These are phyloP conservation scores for Periglandula ipomoeae DNA, from an alignment of 2,329 filamentous ascomycete genomes.

Conservation along the genomic window DNA sequence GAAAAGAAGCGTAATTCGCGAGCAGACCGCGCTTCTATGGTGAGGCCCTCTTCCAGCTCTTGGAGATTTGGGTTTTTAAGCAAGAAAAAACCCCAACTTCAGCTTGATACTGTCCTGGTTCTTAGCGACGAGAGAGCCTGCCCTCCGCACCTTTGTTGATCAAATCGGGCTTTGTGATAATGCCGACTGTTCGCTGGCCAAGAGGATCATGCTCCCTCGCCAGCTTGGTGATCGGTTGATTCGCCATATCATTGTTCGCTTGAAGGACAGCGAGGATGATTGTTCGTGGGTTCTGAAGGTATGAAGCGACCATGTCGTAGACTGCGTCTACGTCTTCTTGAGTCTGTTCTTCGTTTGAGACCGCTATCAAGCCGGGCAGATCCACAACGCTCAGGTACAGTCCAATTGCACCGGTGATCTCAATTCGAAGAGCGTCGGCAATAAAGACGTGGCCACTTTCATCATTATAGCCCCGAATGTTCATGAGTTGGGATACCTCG, in stretches of 20 bases:
- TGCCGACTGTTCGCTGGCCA: slow-evolving; percentile 28
- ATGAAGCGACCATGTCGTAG: slow-evolving; percentile 25
- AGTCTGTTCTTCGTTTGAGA: slow-evolving; percentile 23
- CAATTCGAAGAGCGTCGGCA: slow-evolving; percentile 16
- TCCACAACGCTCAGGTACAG: slow-evolving; percentile 36
- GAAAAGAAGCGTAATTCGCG: slow-evolving; percentile 33
- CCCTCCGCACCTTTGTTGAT: slow-evolving; percentile 16
- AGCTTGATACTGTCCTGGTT: slow-evolving; percentile 31
- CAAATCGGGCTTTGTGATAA: slow-evolving; percentile 34
- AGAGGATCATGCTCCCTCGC: slow-evolving; percentile 22
- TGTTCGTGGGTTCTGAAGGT: slow-evolving; percentile 30
- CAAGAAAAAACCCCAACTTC: slow-evolving; percentile 26
- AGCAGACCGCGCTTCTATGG: slow-evolving; percentile 22
- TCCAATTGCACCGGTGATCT: slow-evolving; percentile 13
- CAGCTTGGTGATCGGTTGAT: slow-evolving; percentile 25
- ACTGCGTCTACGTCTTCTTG: slow-evolving; percentile 25
- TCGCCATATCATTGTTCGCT: slow-evolving; percentile 28
- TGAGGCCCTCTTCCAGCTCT: slow-evolving; percentile 23
- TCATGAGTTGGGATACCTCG: slow-evolving; percentile 14
- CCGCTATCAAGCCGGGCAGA: slow-evolving; percentile 33
- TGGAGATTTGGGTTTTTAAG: slow-evolving; percentile 25
- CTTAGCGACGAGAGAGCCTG: slow-evolving; percentile 17
- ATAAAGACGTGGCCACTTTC: slow-evolving; percentile 12
- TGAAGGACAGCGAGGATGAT: slow-evolving; percentile 36
- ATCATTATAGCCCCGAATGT: slow-evolving; percentile 9